phyloP scores from a whole-genome alignment of 345 rosid species.

The Ailanthus altissimus region DNA sequence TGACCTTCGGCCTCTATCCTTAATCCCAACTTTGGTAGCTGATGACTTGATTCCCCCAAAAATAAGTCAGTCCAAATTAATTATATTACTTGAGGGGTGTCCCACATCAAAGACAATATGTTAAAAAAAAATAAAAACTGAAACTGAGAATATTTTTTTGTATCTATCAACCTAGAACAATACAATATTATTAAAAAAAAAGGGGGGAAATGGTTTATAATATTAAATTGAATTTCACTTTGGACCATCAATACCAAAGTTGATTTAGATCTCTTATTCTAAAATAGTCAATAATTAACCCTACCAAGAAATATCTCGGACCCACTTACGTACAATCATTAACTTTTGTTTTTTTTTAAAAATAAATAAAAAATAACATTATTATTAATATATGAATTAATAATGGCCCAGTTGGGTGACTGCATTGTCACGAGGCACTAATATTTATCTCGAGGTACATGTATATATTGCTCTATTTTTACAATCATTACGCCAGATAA shows the following conservation, averaged over 20 bases:
- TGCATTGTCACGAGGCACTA: conserved; percentile 7
- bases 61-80: background rate
- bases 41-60: too few relatives aligned
- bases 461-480: too few relatives aligned
- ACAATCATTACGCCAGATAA: too few relatives aligned
- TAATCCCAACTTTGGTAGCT: background rate
- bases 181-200: background rate
- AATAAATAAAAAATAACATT: too few relatives aligned
- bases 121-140: background rate
- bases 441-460: background rate
- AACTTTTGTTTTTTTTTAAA: background rate
- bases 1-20: background rate
- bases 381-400: too few relatives aligned
- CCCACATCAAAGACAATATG: background rate
- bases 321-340: background rate
- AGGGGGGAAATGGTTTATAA: background rate
- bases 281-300: conserved; percentile 4
- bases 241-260: background rate
- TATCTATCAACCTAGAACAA: background rate
- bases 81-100: background rate
- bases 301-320: background rate
- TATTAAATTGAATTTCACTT: conserved; percentile 14
- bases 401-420: conserved; percentile 8
- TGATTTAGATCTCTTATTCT: background rate
- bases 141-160: background rate